A percentile compares a stretch with the other conserved stretches of the same genome.
Evolutionary conservation across 164 flowering plant genomes (phyloP).

Genomic region (Cinnamomum micranthum): DNA sequence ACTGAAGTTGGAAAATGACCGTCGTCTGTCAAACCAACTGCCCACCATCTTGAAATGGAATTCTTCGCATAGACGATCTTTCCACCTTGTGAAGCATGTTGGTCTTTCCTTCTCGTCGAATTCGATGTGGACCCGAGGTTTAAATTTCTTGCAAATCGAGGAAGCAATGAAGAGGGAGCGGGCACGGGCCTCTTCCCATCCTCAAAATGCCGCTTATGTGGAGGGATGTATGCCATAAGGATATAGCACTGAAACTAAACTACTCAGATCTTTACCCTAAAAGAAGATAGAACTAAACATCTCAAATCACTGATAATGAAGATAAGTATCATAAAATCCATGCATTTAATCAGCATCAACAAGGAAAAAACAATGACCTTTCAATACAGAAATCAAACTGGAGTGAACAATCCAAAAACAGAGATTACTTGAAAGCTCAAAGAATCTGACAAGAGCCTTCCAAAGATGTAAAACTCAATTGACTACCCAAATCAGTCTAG

Average conservation of each 20-base stretch:
- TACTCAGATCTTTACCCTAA: neutral
- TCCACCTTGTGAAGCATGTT: slow-evolving; percentile 10
- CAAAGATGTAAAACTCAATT: no score
- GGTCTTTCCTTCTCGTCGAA: slow-evolving; percentile 9
- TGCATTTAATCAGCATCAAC: neutral
- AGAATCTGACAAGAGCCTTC: no score
- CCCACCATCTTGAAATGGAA: slow-evolving; percentile 29
- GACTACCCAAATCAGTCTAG: no score
- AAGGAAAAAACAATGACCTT: neutral
- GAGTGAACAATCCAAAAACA: no score
- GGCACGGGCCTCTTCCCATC: slow-evolving; percentile 16
- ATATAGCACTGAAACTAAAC: neutral
- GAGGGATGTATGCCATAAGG: slow-evolving; percentile 53
- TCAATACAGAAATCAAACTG: no score
- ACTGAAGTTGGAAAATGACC: slow-evolving; percentile 25
- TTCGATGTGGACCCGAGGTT: slow-evolving; percentile 8
- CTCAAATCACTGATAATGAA: neutral
- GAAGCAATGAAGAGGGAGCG: slow-evolving; percentile 22
- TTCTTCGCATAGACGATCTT: slow-evolving; percentile 26
- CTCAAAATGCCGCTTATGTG: slow-evolving; percentile 40
- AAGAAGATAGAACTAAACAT: neutral
- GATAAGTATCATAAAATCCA: neutral
- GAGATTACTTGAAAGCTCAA: no score
- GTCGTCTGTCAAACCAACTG: slow-evolving; percentile 27
- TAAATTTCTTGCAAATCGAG: slow-evolving; percentile 17